Evolutionary conservation across 345 rosid genomes (phyloP), one percentile per base, ranked within the genome.

Genomic region (Populus simonii): DNA sequence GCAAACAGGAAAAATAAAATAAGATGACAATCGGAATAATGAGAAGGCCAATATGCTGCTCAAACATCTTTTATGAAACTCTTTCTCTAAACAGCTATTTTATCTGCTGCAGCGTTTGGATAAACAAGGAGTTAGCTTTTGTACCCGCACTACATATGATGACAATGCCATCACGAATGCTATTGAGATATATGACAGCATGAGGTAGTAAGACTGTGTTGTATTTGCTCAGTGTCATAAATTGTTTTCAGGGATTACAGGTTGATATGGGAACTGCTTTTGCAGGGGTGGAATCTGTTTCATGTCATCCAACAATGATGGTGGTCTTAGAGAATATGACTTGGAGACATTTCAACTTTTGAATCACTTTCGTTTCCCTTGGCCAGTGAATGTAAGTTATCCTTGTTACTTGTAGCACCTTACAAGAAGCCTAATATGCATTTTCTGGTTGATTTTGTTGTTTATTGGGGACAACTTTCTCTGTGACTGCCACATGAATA

Each of bases 141-240:
- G 92, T 76, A 76, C 88, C 61, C 86, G 89, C 75, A 86, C 84
- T 1, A 87, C 93, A 10, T 71, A 81, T 49, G 89, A 90, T 66
- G 93, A 88, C 55, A 90, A 90, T 83, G 89, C 94, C 62, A 90
- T 87, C 74, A 89, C 87, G 49, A 90, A 90, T 71, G 86, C 92
- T 17, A 35, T 90, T 47, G 90, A 89, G 78, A 90, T 90, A 66
- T 90, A 90, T 70, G 89, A 87, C 74, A 81, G 82, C 76, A 73
- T 73, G 77, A 88, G 93, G 93, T 88, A 81, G 51, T 63, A 12
- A 41, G 20, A 36, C 57, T 57, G 25, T 78, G 61, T 39, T 65
- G 51, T 9, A 13, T 63, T 51, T 22, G 23, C 33, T 49, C 53
- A 38, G 70, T 15, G 29, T 74, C 66, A 74, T 16, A 70, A 63